These are phyloP conservation scores for Sclerotinia borealis DNA, from an alignment of 2,329 filamentous ascomycete species.

Conservation along the genomic window DNA sequence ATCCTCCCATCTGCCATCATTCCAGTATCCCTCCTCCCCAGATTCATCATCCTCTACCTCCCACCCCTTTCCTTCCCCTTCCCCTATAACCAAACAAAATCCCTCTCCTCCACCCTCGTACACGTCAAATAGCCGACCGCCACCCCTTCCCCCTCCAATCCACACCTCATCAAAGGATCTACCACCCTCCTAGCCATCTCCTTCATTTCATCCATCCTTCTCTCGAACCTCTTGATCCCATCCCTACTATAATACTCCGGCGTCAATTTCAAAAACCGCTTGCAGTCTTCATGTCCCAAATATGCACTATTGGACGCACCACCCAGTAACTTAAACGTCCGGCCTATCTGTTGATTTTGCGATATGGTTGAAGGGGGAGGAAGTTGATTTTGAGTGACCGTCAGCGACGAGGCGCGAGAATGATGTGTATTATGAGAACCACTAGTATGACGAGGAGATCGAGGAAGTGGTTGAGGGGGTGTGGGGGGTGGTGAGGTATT, in stretches of 20 bases:
- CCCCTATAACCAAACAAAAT: constrained; percentile 50
- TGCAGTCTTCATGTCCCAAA: constrained; percentile 79
- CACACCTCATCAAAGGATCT: constrained; percentile 78
- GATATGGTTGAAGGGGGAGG: constrained; percentile 1
- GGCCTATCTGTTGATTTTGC: constrained; percentile 45
- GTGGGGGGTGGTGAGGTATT: constrained; percentile 70
- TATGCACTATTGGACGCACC: constrained; percentile 54
- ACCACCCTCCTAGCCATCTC: constrained; percentile 75
- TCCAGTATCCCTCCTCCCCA: neutral
- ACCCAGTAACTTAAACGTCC: constrained; percentile 73
- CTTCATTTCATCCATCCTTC: constrained; percentile 83
- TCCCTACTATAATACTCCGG: constrained; percentile 81
- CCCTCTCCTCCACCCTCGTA: constrained; percentile 53
- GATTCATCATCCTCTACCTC: neutral
- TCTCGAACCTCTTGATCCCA: constrained; percentile 79
- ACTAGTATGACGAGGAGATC: constrained; percentile 24
- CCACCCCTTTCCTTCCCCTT: neutral
- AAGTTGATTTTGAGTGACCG: constrained; percentile 8
- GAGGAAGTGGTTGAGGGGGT: constrained; percentile 24
- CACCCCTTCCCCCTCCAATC: constrained; percentile 66
- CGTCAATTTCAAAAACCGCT: constrained; percentile 78
- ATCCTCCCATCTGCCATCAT: neutral
- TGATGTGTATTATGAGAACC: constrained; percentile 27
- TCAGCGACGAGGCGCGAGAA: constrained; percentile 41
- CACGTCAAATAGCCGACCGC: constrained; percentile 59